phyloP scores from a whole-genome alignment of 768 basidiomycete genomes.

The Trametes villosa region DNA sequence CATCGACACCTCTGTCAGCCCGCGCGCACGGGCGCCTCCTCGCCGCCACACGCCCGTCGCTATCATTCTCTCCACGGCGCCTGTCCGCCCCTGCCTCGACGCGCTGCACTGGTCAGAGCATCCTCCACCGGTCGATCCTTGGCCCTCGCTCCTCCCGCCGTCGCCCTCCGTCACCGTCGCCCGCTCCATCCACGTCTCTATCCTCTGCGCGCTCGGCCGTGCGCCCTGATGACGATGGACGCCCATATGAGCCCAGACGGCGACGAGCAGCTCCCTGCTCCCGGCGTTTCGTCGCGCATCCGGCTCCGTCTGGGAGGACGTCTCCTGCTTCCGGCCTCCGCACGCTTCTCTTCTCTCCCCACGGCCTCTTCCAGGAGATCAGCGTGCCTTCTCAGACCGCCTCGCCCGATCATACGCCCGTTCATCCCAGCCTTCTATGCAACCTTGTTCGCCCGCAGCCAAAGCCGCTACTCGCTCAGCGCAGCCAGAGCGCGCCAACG shows the following conservation, averaged over 20 bases:
- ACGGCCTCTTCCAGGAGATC: constrained; percentile 4
- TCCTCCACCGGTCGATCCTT: constrained; percentile 9
- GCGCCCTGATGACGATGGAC: neutral
- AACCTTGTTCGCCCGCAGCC: neutral
- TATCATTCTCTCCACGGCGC: constrained; percentile 3
- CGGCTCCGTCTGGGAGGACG: neutral
- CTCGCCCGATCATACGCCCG: neutral
- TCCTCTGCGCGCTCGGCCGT: neutral
- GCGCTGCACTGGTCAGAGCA: neutral
- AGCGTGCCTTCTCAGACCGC: neutral
- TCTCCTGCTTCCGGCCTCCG: neutral
- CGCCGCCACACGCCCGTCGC: neutral
- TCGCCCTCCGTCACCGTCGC: neutral
- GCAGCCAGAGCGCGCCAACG: too few relatives aligned
- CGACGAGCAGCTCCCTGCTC: too few relatives aligned
- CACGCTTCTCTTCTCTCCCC: constrained; percentile 6
- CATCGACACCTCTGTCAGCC: constrained; percentile 13
- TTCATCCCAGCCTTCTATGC: neutral
- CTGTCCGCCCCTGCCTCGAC: neutral
- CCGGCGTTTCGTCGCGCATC: neutral
- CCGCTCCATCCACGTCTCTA: neutral
- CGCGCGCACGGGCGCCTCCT: neutral
- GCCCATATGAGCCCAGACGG: neutral
- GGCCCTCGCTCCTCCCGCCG: neutral
- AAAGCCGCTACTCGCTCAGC: too few relatives aligned